A percentile compares a stretch with the other conserved stretches of the same genome.
These are phyloP conservation scores for Amanita pallidorosea DNA, from an alignment of 768 basidiomycete genomes.

Conservation along the genomic window DNA sequence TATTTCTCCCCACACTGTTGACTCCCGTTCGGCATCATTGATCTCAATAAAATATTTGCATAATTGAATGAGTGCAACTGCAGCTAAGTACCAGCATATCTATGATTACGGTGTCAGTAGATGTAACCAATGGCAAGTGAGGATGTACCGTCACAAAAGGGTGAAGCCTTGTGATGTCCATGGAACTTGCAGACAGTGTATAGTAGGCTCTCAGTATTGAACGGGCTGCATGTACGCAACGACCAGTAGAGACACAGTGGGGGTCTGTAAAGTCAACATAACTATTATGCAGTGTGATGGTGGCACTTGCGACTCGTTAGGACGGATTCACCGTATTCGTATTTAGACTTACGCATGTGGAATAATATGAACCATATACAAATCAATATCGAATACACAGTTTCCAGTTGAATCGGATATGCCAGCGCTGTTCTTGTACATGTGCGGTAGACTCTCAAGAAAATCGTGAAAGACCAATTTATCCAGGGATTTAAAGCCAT, in stretches of 20 bases:
- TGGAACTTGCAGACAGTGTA: conserved; percentile 68
- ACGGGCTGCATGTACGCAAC: conserved; percentile 69
- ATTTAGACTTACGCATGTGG: conserved; percentile 68
- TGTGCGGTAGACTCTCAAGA: conserved; percentile 57
- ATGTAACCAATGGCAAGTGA: conserved; percentile 1
- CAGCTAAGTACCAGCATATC: conserved; percentile 90
- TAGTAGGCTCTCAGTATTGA: conserved; percentile 69
- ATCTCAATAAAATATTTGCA: conserved; percentile 82
- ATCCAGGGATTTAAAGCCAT: conserved; percentile 64
- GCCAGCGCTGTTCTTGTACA: conserved; percentile 53
- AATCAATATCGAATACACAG: conserved; percentile 62
- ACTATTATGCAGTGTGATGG: conserved; percentile 79
- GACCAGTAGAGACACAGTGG: conserved; percentile 51
- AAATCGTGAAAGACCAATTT: conserved; percentile 57
- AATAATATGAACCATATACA: conserved; percentile 80
- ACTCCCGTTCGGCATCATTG: conserved; percentile 63
- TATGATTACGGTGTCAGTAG: conserved; percentile 16
- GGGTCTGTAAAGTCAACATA: conserved; percentile 70
- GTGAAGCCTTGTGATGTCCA: conserved; percentile 71
- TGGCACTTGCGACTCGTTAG: conserved; percentile 40
- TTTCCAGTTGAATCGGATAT: conserved; percentile 49
- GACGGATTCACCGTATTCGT: conserved; percentile 6
- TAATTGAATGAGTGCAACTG: conserved; percentile 76
- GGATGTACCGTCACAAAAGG: conserved; percentile 67
- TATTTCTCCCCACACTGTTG: conserved; percentile 80